These are phyloP conservation scores for Spencermartinsiella europaea DNA, from an alignment of 805 yeast species.

Conservation along the genomic window DNA sequence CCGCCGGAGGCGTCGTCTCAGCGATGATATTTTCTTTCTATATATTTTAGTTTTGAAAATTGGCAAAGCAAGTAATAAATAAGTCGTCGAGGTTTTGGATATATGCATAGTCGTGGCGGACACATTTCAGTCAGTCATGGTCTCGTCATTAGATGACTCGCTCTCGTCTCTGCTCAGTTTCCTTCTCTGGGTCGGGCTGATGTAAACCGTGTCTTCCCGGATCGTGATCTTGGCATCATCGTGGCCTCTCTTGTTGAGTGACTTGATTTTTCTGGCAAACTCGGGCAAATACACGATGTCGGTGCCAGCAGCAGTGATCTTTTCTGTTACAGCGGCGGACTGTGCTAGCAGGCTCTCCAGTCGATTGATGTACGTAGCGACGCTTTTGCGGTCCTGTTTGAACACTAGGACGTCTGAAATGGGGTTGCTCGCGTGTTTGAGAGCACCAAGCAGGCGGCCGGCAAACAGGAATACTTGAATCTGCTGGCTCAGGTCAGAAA, in stretches of 20 bases:
- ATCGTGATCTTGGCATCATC: neutral
- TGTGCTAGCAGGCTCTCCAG: neutral
- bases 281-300: neutral
- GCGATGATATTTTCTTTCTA: too few relatives aligned
- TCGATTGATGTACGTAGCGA: neutral
- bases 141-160: neutral
- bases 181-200: neutral
- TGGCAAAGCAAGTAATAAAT: too few relatives aligned
- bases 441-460: neutral
- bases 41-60: too few relatives aligned
- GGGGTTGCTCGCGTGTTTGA: neutral
- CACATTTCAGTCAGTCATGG: conserved; percentile 1
- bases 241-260: neutral
- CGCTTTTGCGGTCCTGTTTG: neutral
- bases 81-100: too few relatives aligned
- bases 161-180: neutral
- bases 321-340: neutral
- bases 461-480: neutral
- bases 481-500: neutral
- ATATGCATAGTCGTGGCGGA: too few relatives aligned
- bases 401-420: neutral
- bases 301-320: neutral
- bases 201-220: neutral
- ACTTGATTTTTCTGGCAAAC: neutral
- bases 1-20: too few relatives aligned